Evolutionary conservation across 2,329 filamentous ascomycete genomes (phyloP).

Genomic region (Sporothrix brasiliensis): DNA sequence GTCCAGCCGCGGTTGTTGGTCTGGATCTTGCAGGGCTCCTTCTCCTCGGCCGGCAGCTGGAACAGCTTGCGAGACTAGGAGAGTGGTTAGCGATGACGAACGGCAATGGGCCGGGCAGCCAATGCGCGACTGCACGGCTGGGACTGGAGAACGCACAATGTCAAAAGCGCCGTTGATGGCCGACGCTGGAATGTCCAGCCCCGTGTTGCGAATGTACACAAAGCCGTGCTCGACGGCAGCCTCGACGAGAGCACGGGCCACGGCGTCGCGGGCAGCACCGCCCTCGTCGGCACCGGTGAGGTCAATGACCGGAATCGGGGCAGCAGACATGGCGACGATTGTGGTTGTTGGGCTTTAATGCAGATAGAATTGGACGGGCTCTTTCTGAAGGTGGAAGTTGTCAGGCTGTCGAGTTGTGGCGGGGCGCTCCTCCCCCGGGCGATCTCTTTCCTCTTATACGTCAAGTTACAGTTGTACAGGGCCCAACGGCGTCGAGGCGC

Average conservation of each 20-base stretch:
- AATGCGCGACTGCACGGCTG: neutral
- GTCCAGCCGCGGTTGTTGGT: slow-evolving; percentile 88
- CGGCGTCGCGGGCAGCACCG: slow-evolving; percentile 40
- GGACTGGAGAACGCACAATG: slow-evolving; percentile 56
- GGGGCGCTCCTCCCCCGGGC: neutral
- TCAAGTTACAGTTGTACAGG: neutral
- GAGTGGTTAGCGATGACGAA: slow-evolving; percentile 21
- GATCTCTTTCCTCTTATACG: slow-evolving; percentile 20
- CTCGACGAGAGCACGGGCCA: slow-evolving; percentile 71
- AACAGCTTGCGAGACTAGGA: slow-evolving; percentile 73
- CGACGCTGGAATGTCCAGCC: slow-evolving; percentile 65
- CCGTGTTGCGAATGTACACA: slow-evolving; percentile 80
- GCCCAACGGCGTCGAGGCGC: neutral
- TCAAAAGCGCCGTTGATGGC: slow-evolving; percentile 73
- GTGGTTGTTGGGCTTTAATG: neutral
- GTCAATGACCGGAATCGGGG: slow-evolving; percentile 78
- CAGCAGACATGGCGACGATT: slow-evolving; percentile 41
- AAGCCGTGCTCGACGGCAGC: slow-evolving; percentile 86
- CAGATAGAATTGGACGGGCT: neutral
- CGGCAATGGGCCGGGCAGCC: too few relatives aligned
- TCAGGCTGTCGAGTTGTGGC: neutral
- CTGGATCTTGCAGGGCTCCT: slow-evolving; percentile 72
- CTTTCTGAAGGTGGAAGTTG: too few relatives aligned
- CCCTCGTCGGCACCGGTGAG: slow-evolving; percentile 62
- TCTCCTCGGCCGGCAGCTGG: slow-evolving; percentile 68